phyloP scores from a whole-genome alignment of 257 asterid species.

The Fraxinus excelsior region DNA sequence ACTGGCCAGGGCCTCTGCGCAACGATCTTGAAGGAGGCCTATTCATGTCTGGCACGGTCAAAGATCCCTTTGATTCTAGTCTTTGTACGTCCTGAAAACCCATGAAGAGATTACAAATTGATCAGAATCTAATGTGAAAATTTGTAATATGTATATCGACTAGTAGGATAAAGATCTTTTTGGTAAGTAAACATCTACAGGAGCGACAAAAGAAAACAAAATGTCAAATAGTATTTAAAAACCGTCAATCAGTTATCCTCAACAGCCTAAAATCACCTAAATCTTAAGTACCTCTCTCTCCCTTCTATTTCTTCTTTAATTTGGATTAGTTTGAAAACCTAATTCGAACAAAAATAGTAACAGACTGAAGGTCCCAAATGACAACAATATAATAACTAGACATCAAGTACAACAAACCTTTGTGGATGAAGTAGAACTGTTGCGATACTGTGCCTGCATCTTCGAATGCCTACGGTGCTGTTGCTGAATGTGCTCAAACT shows the following conservation, averaged over 20 bases:
- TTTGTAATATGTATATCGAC: background rate
- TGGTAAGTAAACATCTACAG: background rate
- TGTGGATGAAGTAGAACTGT: conserved; percentile 46
- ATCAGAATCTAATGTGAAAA: conserved; percentile 8
- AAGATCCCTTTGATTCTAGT: conserved; percentile 53
- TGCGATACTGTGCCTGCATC: conserved; percentile 51
- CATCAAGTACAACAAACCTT: conserved; percentile 53
- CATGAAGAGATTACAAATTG: conserved; percentile 5
- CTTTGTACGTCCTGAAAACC: conserved; percentile 64
- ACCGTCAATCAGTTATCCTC: background rate
- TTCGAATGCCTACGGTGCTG: conserved; percentile 67
- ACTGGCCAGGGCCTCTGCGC: conserved; percentile 65
- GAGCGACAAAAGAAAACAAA: too few relatives aligned
- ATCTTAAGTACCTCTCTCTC: background rate
- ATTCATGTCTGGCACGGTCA: conserved; percentile 42
- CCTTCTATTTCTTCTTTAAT: background rate
- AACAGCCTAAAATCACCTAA: background rate
- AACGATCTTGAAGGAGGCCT: conserved; percentile 71
- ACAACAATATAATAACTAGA: background rate
- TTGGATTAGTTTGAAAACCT: background rate
- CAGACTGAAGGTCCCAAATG: background rate
- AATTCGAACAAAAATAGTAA: background rate
- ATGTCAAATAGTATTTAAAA: too few relatives aligned
- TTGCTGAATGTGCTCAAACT: conserved; percentile 75
- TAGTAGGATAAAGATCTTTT: background rate